Percentiles rank a stretch among this genome's conserved stretches.
phyloP scores from a whole-genome alignment of 306 rosid species.

The Begonia masoniana region DNA sequence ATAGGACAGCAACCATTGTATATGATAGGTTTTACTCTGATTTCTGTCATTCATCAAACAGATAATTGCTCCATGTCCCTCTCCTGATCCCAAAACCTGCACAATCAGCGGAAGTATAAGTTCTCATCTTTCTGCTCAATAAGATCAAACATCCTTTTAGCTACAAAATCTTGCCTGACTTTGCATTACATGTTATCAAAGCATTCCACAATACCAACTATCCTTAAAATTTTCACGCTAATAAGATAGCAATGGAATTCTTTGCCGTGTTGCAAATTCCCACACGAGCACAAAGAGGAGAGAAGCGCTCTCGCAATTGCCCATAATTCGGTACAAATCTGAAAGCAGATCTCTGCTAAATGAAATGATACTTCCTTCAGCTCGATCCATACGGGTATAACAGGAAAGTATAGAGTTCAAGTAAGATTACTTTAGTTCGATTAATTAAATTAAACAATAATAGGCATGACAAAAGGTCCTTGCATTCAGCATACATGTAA shows the following conservation, averaged over 20 bases:
- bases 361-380: conserved; percentile 11
- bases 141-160: conserved; percentile 12
- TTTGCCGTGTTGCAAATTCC: conserved; percentile 13
- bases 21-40: conserved; percentile 10
- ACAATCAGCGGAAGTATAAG: conserved; percentile 13
- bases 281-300: conserved; percentile 14
- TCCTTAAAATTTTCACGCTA: background rate
- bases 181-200: conserved; percentile 15
- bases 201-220: conserved; percentile 14
- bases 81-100: conserved; percentile 16
- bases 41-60: conserved; percentile 10
- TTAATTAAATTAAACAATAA: conserved; percentile 28
- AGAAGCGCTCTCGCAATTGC: conserved; percentile 14
- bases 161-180: conserved; percentile 16
- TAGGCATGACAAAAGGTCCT: conserved; percentile 53
- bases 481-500: conserved; percentile 90
- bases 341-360: conserved; percentile 8
- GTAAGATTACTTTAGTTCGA: conserved; percentile 18
- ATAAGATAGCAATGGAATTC: conserved; percentile 22
- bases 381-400: conserved; percentile 5
- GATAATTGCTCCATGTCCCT: conserved; percentile 13
- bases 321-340: conserved; percentile 5
- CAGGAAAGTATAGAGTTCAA: conserved; percentile 14
- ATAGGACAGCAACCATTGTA: conserved; percentile 12
- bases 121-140: conserved; percentile 3